These are phyloP conservation scores for Gossypium gossypioides DNA, from an alignment of 441 rosid genomes.

Conservation along the genomic window DNA sequence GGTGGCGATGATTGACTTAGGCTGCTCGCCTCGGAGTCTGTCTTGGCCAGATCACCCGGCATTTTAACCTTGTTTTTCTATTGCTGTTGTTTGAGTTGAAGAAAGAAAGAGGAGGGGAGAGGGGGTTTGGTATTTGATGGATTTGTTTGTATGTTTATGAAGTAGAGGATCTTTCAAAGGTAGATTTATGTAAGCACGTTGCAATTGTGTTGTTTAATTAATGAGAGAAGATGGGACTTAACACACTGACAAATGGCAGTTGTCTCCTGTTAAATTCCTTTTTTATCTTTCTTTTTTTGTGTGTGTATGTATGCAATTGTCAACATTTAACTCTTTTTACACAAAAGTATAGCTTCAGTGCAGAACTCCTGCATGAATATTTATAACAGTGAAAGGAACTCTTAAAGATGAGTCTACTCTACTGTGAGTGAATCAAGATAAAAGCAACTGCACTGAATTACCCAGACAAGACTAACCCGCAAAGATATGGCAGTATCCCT, in stretches of 20 bases:
- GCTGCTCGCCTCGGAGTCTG: conserved; percentile 40
- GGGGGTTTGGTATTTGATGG: no score
- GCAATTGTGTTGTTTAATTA: conserved; percentile 14
- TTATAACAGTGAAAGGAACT: background rate
- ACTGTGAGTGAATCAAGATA: background rate
- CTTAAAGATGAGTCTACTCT: background rate
- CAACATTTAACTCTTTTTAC: background rate
- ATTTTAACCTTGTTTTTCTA: conserved; percentile 5
- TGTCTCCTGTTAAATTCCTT: conserved; percentile 14
- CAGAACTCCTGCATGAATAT: background rate
- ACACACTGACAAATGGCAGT: conserved; percentile 8
- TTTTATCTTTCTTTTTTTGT: background rate
- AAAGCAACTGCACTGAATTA: background rate
- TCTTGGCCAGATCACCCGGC: conserved; percentile 38
- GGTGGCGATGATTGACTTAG: conserved; percentile 32
- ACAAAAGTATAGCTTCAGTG: background rate
- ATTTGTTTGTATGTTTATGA: background rate
- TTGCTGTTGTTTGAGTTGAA: background rate
- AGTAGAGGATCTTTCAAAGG: background rate
- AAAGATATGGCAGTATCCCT: background rate
- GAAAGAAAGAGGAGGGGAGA: background rate
- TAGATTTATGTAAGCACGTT: conserved; percentile 14
- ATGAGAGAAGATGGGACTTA: conserved; percentile 21
- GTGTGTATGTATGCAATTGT: background rate
- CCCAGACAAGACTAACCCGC: background rate